Base-by-base conservation (phyloP, 768 basidiomycete genomes). In the Phylloporus arenicola region DNA sequence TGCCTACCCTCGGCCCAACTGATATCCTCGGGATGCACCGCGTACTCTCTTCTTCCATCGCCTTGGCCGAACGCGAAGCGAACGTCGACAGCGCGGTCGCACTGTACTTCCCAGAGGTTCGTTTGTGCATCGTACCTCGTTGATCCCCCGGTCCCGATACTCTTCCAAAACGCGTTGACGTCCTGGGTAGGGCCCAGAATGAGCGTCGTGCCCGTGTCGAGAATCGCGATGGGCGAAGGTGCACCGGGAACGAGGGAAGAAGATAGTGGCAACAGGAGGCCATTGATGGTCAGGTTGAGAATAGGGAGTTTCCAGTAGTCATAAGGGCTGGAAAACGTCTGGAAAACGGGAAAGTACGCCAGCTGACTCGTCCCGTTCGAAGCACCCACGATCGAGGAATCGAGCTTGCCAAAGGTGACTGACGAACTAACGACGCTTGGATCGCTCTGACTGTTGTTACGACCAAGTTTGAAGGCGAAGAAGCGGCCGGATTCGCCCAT, bases 121-220 rank as follows among this genome's bases (percentile, higher is more conserved):
- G 60, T 57, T 11, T 64, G 57, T 1, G 53, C 47, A 48, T 77
- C 71, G 53, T 70, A 69, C 37, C 70, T 63, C 31, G 70, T 60
- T 13, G 68, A 64, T 8, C 66, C 68, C n/a, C 70, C 74, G 3
- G 63, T 57, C 19, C 76, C 74, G n/a, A 78, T 52, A 6, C 72
- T 68, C 13, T 68, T 49, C 75, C 74, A 85, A 56, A 86, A 75
- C 6, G 75, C 71, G 5, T 70, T 66, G 35, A 83, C 79, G 50
- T 83, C 82, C 16, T 50, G 53, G 1, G 72, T 63, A 6, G 82
- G 82, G 4, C 78, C 80, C 6, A 81, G 69, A 22, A 82, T 70
- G 47, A 81, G 71, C 5, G 79, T 81, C 22, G 79, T 81, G 4
- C 82, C 82, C 22, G 81, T 81, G 58, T 86, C 84, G 24, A 84